phyloP scores from a whole-genome alignment of 352 stramenopile genomes.

The Globisporangium cystogenes region DNA sequence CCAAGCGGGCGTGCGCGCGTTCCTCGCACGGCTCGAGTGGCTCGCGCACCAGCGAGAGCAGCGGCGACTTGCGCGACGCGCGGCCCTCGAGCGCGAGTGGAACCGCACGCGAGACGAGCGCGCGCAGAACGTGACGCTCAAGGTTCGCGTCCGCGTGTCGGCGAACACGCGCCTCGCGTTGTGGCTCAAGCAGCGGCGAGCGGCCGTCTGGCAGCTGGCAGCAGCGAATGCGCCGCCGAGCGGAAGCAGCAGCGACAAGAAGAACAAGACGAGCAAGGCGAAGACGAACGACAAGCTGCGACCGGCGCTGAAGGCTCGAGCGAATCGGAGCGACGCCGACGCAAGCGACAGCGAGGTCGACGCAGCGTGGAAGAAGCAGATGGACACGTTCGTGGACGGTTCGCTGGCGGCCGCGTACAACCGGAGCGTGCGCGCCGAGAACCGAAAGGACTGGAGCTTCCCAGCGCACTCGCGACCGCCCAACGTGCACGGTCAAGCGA shows the following conservation, averaged over 20 bases:
- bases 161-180: slow-evolving; percentile 14
- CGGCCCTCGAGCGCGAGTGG: slow-evolving; percentile 37
- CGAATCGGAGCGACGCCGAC: neutral
- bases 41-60: slow-evolving; percentile 21
- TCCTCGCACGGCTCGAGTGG: slow-evolving; percentile 30
- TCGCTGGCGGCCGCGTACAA: slow-evolving; percentile 37
- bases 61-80: slow-evolving; percentile 21
- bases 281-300: neutral
- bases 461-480: slow-evolving; percentile 37
- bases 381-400: slow-evolving; percentile 10
- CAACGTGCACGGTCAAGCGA: slow-evolving; percentile 41
- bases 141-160: slow-evolving; percentile 11
- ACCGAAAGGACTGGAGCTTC: slow-evolving; percentile 48
- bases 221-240: neutral
- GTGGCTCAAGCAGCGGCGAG: slow-evolving; percentile 16
- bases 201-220: neutral
- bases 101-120: slow-evolving; percentile 28
- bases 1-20: slow-evolving; percentile 33
- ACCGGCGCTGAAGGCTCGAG: neutral
- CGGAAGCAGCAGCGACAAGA: neutral
- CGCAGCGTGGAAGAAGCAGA: slow-evolving; percentile 6
- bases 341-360: neutral
- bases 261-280: neutral
- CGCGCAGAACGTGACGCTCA: slow-evolving; percentile 38
- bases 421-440: slow-evolving; percentile 36